Percentiles rank a stretch among this genome's conserved stretches.
phyloP scores from a whole-genome alignment of 345 rosid genomes.

The Cardamine chenopodiifolia region DNA sequence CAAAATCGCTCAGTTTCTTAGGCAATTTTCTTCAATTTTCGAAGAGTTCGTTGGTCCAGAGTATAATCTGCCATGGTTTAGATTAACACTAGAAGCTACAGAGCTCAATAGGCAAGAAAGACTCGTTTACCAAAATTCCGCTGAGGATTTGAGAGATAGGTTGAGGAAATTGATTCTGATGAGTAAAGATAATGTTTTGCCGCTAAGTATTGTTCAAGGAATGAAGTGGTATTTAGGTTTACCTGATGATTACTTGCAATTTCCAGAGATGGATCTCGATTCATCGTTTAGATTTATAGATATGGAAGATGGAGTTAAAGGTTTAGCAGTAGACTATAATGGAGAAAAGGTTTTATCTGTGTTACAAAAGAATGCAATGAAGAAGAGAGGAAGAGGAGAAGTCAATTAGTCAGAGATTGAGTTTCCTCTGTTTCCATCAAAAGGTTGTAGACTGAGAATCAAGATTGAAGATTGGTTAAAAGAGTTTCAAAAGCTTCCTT shows the following conservation, averaged over 20 bases:
- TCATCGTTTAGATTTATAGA: constrained; percentile 65
- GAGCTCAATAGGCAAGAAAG: constrained; percentile 66
- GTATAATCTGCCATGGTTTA: constrained; percentile 86
- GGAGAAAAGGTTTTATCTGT: constrained; percentile 52
- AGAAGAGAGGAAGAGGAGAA: constrained; percentile 40
- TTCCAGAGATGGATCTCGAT: constrained; percentile 48
- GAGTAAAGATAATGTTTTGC: constrained; percentile 71
- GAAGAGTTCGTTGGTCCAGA: constrained; percentile 77
- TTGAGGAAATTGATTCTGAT: constrained; percentile 67
- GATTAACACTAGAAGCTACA: constrained; percentile 68
- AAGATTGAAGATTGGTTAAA: constrained; percentile 72
- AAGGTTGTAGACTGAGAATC: constrained; percentile 71
- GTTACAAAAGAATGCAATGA: constrained; percentile 66
- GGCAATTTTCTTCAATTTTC: constrained; percentile 75
- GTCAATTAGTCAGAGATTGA: constrained; percentile 44
- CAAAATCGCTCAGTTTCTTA: constrained; percentile 67
- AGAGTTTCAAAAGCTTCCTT: constrained; percentile 74
- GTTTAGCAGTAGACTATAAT: constrained; percentile 53
- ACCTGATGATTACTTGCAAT: constrained; percentile 59
- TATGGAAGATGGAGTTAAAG: constrained; percentile 69
- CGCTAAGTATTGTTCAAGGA: constrained; percentile 73
- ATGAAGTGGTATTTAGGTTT: constrained; percentile 89
- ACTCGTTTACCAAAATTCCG: constrained; percentile 47
- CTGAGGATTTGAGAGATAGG: constrained; percentile 59
- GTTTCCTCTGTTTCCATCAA: constrained; percentile 80